phyloP scores from a whole-genome alignment of 106 monocot species.

The Cymbidium sinense region DNA sequence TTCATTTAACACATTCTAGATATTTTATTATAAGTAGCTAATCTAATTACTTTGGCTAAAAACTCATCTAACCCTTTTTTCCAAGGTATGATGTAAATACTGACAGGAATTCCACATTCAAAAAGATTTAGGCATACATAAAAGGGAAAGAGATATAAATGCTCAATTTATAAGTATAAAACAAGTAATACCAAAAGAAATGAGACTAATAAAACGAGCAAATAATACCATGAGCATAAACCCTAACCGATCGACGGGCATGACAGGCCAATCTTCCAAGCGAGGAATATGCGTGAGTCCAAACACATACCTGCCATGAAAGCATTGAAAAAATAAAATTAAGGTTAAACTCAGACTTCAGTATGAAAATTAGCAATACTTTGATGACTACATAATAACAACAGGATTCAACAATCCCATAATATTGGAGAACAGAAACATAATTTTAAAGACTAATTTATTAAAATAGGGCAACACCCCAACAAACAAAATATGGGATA shows the following conservation, averaged over 20 bases:
- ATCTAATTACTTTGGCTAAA: background rate
- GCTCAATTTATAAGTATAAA: background rate
- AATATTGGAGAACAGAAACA: background rate
- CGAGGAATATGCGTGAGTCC: slow-evolving; percentile 91
- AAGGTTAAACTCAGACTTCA: background rate
- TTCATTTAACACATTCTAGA: background rate
- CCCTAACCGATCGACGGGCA: slow-evolving; percentile 88
- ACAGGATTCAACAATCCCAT: background rate
- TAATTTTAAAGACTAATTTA: background rate
- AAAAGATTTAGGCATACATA: background rate
- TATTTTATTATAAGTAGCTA: too few species aligned
- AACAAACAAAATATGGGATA: too few species aligned
- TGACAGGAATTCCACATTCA: background rate
- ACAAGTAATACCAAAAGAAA: background rate
- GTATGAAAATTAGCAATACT: background rate
- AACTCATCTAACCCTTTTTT: background rate
- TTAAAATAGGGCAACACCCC: too few species aligned
- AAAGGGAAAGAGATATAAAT: background rate
- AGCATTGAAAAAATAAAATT: background rate
- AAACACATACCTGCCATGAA: slow-evolving; percentile 73
- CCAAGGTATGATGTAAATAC: background rate
- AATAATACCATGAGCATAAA: slow-evolving; percentile 92
- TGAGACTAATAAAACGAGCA: slow-evolving; percentile 1
- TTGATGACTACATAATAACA: background rate
- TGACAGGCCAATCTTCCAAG: slow-evolving; percentile 98